phyloP scores from a whole-genome alignment of 495 filamentous ascomycete species.

The Parathielavia appendiculata region DNA sequence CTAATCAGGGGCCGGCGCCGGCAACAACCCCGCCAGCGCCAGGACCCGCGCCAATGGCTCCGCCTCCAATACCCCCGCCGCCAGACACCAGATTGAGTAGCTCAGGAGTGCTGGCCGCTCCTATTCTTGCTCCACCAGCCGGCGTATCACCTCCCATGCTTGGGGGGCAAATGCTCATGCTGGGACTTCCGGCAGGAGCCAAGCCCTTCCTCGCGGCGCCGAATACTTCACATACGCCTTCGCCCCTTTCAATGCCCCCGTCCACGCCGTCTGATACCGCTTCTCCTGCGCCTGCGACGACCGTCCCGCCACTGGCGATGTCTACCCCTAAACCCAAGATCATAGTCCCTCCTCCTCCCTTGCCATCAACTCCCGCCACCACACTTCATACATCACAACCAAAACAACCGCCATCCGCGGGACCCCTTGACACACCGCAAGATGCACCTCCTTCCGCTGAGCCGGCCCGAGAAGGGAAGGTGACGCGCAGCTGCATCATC shows the following conservation, averaged over 20 bases:
- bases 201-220: constrained; percentile 42
- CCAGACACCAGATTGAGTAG: constrained; percentile 32
- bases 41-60: constrained; percentile 24
- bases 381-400: constrained; percentile 14
- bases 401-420: constrained; percentile 16
- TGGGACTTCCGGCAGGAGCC: constrained; percentile 19
- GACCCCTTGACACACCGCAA: constrained; percentile 22
- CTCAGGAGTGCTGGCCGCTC: constrained; percentile 41
- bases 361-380: constrained; percentile 9
- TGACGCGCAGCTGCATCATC: constrained; percentile 51
- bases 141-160: constrained; percentile 22
- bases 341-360: constrained; percentile 14
- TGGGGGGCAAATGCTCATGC: constrained; percentile 23
- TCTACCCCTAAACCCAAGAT: constrained; percentile 11
- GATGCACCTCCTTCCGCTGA: constrained; percentile 18
- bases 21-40: background rate
- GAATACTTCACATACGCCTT: constrained; percentile 39
- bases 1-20: constrained; percentile 4
- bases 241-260: constrained; percentile 33
- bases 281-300: constrained; percentile 4
- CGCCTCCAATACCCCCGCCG: constrained; percentile 27
- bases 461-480: constrained; percentile 30
- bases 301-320: constrained; percentile 16
- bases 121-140: constrained; percentile 33
- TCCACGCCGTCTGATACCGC: constrained; percentile 8